These are phyloP conservation scores for Fusarium coffeatum DNA, from an alignment of 2,329 filamentous ascomycete species.

Conservation along the genomic window DNA sequence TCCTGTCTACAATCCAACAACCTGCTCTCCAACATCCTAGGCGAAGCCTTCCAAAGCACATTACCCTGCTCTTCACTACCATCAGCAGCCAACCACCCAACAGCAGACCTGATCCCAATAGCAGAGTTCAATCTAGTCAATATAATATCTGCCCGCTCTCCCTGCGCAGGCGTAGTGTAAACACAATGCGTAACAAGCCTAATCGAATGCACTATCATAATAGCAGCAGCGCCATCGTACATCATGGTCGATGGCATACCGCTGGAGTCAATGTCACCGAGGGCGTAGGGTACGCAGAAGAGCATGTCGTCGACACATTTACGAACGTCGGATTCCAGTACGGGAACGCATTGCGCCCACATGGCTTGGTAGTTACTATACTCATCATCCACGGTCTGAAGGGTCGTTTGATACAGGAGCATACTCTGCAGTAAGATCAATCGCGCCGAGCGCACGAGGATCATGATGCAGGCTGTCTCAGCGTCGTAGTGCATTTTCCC, in stretches of 20 bases:
- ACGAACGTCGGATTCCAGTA: conserved; percentile 41
- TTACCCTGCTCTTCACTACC: not conserved
- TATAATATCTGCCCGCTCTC: conserved; percentile 35
- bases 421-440: conserved; percentile 49
- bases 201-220: conserved; percentile 49
- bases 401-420: conserved; percentile 41
- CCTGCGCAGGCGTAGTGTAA: conserved; percentile 44
- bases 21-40: not conserved
- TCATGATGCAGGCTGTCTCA: conserved; percentile 50
- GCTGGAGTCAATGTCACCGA: conserved; percentile 45
- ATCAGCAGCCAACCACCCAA: conserved; percentile 13
- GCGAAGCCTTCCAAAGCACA: not conserved
- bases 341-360: conserved; percentile 34
- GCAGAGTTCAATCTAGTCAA: conserved; percentile 45
- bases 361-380: conserved; percentile 15
- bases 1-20: not conserved
- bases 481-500: conserved; percentile 44
- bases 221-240: conserved; percentile 49
- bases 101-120: conserved; percentile 49
- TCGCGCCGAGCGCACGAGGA: conserved; percentile 48
- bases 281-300: conserved; percentile 47
- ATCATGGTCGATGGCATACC: conserved; percentile 39
- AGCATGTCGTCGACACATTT: conserved; percentile 50
- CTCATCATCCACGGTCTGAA: conserved; percentile 10
- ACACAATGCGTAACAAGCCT: conserved; percentile 48